A percentile compares a stretch with the other conserved stretches of the same genome.
Conservation (phyloP, 306 rosid species). For the Begonia loranthoides region DNA sequence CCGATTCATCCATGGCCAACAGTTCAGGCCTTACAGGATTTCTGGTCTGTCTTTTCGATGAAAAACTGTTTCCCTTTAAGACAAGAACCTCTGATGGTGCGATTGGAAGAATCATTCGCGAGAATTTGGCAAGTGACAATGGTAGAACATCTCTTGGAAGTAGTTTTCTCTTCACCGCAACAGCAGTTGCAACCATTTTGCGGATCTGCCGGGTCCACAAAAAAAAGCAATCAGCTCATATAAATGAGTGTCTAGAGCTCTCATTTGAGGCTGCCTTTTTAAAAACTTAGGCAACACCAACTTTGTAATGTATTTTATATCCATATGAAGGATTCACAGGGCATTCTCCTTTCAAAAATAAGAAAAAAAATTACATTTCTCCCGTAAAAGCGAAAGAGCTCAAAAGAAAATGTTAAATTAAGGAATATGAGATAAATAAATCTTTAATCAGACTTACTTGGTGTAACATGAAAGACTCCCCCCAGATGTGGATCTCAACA, state of each 20-base stretch:
- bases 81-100: conserved; percentile 76
- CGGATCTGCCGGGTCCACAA: conserved; percentile 43
- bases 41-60: conserved; percentile 35
- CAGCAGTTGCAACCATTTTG: conserved; percentile 83
- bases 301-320: too few relatives aligned
- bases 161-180: conserved; percentile 69
- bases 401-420: too few relatives aligned
- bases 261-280: too few relatives aligned
- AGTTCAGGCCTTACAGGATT: conserved; percentile 53
- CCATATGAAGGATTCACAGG: too few relatives aligned
- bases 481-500: conserved; percentile 69
- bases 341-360: too few relatives aligned
- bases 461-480: conserved; percentile 91
- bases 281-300: too few relatives aligned
- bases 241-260: too few relatives aligned
- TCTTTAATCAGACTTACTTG: conserved; percentile 40
- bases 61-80: conserved; percentile 57
- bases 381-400: too few relatives aligned
- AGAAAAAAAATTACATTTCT: too few relatives aligned
- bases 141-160: conserved; percentile 54
- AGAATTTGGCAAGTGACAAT: conserved; percentile 58
- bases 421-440: too few relatives aligned
- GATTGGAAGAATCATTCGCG: conserved; percentile 62
- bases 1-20: conserved; percentile 61
- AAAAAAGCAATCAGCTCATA: neutral